Conservation (phyloP, 768 basidiomycete genomes). For the Psilocybe subaeruginosa region DNA sequence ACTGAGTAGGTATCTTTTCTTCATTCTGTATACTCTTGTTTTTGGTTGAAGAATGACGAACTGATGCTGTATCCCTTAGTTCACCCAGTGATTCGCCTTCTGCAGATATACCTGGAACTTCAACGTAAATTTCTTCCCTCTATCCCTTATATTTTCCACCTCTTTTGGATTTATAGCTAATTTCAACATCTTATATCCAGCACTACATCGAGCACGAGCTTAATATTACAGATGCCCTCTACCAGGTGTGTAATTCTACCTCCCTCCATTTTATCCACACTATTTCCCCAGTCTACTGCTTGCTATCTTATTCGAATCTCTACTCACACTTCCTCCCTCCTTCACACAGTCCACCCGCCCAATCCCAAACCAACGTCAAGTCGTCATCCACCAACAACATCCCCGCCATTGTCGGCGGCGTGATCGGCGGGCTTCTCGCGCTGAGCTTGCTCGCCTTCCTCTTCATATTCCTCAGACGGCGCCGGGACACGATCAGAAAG, state of each 20-base stretch:
- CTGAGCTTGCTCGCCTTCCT: conserved; percentile 10
- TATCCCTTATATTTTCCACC: too few relatives aligned
- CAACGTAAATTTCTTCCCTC: too few relatives aligned
- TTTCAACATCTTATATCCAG: too few relatives aligned
- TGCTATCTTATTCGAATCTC: too few relatives aligned
- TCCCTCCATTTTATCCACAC: too few relatives aligned
- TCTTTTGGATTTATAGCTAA: too few relatives aligned
- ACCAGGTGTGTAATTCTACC: too few relatives aligned
- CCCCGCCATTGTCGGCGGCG: conserved; percentile 13
- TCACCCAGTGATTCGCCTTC: background rate
- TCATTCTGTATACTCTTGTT: background rate
- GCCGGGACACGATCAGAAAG: conserved; percentile 1
- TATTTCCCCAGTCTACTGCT: too few relatives aligned
- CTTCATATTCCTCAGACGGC: conserved; percentile 5
- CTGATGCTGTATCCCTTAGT: background rate
- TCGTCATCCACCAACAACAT: background rate
- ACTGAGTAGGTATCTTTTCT: background rate
- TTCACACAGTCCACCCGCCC: background rate
- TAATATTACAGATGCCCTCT: too few relatives aligned
- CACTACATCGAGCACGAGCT: too few relatives aligned
- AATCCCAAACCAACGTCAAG: background rate
- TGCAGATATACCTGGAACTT: background rate
- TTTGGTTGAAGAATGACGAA: background rate
- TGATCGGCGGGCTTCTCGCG: conserved; percentile 8
- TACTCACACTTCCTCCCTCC: background rate